Evolutionary conservation across 805 yeast species (phyloP).

Genomic region (Spencermartinsiella europaea): DNA sequence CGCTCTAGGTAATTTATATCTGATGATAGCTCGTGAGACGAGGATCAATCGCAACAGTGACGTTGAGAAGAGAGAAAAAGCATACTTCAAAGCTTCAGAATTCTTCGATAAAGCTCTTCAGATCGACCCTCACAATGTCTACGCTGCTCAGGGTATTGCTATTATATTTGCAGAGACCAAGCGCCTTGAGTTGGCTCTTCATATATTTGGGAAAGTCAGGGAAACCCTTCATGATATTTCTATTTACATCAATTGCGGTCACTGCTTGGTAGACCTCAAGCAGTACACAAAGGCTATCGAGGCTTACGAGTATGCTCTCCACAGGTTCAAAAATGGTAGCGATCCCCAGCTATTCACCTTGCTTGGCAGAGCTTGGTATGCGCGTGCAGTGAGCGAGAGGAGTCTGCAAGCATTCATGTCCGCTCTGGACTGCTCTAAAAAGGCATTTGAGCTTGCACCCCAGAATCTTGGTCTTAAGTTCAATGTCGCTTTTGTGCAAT

Average conservation of each 20-base stretch:
- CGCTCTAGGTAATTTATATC: conserved; percentile 84
- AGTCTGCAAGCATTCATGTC: conserved; percentile 53
- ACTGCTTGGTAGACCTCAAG: conserved; percentile 74
- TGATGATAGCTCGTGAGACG: conserved; percentile 69
- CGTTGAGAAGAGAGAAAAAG: conserved; percentile 57
- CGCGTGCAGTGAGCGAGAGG: conserved; percentile 66
- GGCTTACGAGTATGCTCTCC: conserved; percentile 72
- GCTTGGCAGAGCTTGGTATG: conserved; percentile 84
- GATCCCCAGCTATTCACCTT: conserved; percentile 65
- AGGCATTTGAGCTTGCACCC: conserved; percentile 45
- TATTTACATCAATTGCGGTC: conserved; percentile 80
- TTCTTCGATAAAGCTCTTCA: conserved; percentile 82
- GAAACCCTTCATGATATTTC: conserved; percentile 84
- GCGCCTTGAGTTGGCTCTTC: conserved; percentile 63
- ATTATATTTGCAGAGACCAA: conserved; percentile 85
- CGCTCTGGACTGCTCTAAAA: conserved; percentile 57
- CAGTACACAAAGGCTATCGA: conserved; percentile 86
- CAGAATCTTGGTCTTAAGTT: conserved; percentile 51
- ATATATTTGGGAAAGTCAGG: conserved; percentile 79
- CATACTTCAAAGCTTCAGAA: conserved; percentile 87
- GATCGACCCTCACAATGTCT: conserved; percentile 78
- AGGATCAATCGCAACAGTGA: conserved; percentile 46
- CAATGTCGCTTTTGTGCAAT: conserved; percentile 78
- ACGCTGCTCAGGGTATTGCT: conserved; percentile 97
- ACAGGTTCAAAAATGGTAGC: conserved; percentile 52